Base-by-base conservation (phyloP, 768 basidiomycete species). In the Tricholoma bakamatsutake region DNA sequence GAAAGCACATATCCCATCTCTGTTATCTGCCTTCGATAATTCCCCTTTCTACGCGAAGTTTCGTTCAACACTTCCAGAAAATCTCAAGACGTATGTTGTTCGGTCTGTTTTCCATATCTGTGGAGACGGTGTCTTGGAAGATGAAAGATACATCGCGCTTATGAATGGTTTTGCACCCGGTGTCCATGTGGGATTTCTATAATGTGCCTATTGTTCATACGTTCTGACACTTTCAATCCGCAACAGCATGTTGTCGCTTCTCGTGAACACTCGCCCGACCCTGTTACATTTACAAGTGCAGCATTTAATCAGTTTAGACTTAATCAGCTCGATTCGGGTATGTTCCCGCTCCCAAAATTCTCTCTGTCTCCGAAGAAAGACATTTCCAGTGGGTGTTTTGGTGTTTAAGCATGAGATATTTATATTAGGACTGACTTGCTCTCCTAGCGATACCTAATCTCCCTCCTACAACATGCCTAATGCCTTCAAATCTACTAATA, bases 161-260 rank as follows among this genome's bases (percentile, higher is more conserved):
- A 86, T 95, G 83, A 68, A 73, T 28, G 73, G 75, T 0, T 93
- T 94, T 62, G 78, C 80, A 2, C 62, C 78, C 4, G 69, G 78
- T 28, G 78, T 79, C 5, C 74, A 89, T 62, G 89, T 96, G 62
- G 46, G 83, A 73, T 8, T 57, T 52, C 28, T 17, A 27, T 45
- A 17, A 45, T 39, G 12, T 49, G 34, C 49, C 40, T 27, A 33
- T 37, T 30, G 45, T 18, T 10, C 17, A 4, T 24, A 9, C 8
- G 6, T 43, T 28, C 39, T 49, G 28, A 52, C 21, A 48, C 35
- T 31, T 57, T 37, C 57, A 52, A 52, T 54, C 2, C 52, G 50
- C 40, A 4, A 39, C 63, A 96, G 90, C 93, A 97, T 61, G 59
- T 91, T 3, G 73, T 97, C 18, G 79, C 90, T 6, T 85, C 90